Conservation (phyloP, 805 yeast genomes). For the Schwanniomyces occidentalis region DNA sequence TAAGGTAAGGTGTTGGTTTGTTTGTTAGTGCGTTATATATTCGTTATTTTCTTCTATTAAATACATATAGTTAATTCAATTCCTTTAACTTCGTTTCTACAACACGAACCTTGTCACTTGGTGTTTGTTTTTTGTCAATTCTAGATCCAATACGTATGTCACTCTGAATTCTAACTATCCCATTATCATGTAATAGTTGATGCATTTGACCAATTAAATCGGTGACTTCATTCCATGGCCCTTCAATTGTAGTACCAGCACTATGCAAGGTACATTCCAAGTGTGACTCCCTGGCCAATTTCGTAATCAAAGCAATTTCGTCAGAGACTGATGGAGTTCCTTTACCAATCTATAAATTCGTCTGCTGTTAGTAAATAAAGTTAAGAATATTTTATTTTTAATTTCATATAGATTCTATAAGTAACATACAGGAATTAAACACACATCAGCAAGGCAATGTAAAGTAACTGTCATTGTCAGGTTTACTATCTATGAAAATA, state of each 20-base stretch:
- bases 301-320: slow-evolving; percentile 72
- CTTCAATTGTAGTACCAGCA: slow-evolving; percentile 90
- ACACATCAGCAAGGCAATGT: slow-evolving; percentile 81
- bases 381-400: no score
- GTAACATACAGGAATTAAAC: slow-evolving; percentile 78
- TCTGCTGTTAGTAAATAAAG: slow-evolving; percentile 11
- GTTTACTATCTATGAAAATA: no score
- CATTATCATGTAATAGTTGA: slow-evolving; percentile 64
- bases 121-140: slow-evolving; percentile 69
- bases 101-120: slow-evolving; percentile 68
- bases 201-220: slow-evolving; percentile 76
- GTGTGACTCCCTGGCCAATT: slow-evolving; percentile 59
- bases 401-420: no score
- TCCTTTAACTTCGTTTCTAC: slow-evolving; percentile 52
- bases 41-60: no score
- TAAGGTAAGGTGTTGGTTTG: no score
- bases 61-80: no score
- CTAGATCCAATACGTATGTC: slow-evolving; percentile 88
- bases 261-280: slow-evolving; percentile 75
- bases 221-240: slow-evolving; percentile 91
- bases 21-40: no score
- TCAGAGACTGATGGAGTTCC: slow-evolving; percentile 75
- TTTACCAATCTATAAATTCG: slow-evolving; percentile 77
- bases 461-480: slow-evolving; percentile 34
- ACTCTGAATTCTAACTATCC: slow-evolving; percentile 77